Evolutionary conservation across 2,329 filamentous ascomycete species (phyloP), one percentile per base, ranked within the genome.

Genomic region (Aspergillus sp.): DNA sequence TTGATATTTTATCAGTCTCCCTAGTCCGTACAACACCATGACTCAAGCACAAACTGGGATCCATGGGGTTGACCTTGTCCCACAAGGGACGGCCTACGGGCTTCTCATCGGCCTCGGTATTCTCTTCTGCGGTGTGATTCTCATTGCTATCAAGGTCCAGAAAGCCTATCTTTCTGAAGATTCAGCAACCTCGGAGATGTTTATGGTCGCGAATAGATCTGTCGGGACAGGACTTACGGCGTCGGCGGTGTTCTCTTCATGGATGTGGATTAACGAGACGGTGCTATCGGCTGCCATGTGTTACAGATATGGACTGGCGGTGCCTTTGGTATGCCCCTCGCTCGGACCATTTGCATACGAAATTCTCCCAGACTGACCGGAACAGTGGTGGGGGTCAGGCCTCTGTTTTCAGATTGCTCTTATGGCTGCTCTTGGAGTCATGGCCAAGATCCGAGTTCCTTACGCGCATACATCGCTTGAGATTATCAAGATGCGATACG

Each of bases 401-500:
- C 71, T 77, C 11, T 77, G 70, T 40, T 81, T 80, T 51, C 77
- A 82, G 64, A 80, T 82, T 54, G 79, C 79, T 5, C 66, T 82
- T 35, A 81, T 82, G 76, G 78, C 79, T 2, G 73, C 74, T 1
- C 69, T 82, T 1, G 80, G 80, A 4, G 78, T 82, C 6, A 66
- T 81, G 45, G 77, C 77, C 12, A 82, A 82, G 64, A 73, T 81
- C 35, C 69, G 79, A 40, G 79, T 81, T 0, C 80, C 80, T 0
- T 80, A 81, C 56, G 80, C 80, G 0, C 80, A 82, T 56, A 82
- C 80, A 0, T 80, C 77, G 3, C 71, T 82, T 2, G 80, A 82
- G 61, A 80, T 82, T 45, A 77, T 82, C 40, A 73, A 73, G 4
- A 77, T 77, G 68, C 70, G 80, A 57, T 82, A 82, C 62, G 79